Evolutionary conservation across 116 monocot genomes (phyloP).

Genomic region (Cymodocea nodosa): DNA sequence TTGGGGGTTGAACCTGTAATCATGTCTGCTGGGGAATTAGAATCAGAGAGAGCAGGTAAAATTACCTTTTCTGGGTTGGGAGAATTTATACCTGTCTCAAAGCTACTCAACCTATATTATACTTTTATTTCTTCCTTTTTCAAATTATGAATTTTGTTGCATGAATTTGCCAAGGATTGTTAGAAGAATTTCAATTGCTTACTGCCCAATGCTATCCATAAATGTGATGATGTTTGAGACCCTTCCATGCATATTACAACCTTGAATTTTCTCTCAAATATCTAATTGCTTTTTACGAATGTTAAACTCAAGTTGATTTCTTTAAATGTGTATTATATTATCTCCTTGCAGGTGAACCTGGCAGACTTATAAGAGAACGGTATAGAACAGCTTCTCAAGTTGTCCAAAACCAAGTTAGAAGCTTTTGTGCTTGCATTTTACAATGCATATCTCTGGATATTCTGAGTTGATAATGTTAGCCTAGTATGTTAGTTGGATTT

Average conservation of each 20-base stretch:
- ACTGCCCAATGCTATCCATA: too few relatives aligned
- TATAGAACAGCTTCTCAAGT: conserved; percentile 94
- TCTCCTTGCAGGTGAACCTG: conserved; percentile 23
- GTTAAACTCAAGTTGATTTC: neutral
- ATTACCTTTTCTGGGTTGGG: neutral
- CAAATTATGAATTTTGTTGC: neutral
- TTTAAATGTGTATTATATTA: neutral
- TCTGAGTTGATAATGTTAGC: too few relatives aligned
- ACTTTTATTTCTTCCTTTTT: neutral
- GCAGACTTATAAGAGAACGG: conserved; percentile 72
- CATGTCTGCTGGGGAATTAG: conserved; percentile 90
- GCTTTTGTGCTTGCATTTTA: conserved; percentile 1
- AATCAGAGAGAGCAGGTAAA: conserved; percentile 86
- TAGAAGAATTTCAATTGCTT: conserved; percentile 1
- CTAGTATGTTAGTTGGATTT: too few relatives aligned
- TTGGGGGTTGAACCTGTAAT: conserved; percentile 85
- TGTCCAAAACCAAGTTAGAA: conserved; percentile 79
- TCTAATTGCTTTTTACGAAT: too few relatives aligned
- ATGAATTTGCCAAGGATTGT: neutral
- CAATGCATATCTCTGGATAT: too few relatives aligned
- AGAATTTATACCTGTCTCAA: neutral
- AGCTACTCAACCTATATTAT: neutral
- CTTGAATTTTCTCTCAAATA: too few relatives aligned
- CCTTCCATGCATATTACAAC: too few relatives aligned
- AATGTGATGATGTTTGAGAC: too few relatives aligned